Base-by-base conservation (phyloP, 2,329 filamentous ascomycete species). In the Lecanosticta acicola region DNA sequence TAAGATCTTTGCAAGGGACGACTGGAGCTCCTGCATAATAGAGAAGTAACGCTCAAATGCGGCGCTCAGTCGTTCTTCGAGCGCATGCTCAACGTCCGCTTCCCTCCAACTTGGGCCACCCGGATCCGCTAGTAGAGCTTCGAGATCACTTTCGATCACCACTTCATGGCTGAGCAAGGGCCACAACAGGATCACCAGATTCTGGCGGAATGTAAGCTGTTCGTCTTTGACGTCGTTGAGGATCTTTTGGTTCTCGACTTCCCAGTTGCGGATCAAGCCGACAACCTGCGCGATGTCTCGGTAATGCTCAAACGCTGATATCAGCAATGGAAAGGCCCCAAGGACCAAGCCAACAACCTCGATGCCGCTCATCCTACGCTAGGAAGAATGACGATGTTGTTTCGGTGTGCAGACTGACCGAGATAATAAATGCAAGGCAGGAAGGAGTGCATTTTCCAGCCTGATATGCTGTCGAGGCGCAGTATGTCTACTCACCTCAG, bases 171-270 rank as follows among this genome's bases (percentile, higher is more conserved):
- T 10, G 4, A 41, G 19, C 14, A 48, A 19, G 2, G 46, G 46
- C 24, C 9, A 7, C 7, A 51, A 29, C 3, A 51, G 43, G 11
- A 29, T 35, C 13, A 39, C 29, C 11, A 50, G 7, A 16, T 32
- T 33, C 11, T 39, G 29, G 2, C 29, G 24, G 14, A 43, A 50
- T 9, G 26, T 10, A n/a, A 48, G 17, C 13, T 50, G 17, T 19
- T 50, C 48, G 20, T 48, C 45, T 41, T 48, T 48, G 24, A 50
- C 32, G n/a, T 50, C 45, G 35, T 48, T 47, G 35, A 34, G 39
- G n/a, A 19, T n/a, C 32, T 44, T 45, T 1, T 21, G 26, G 14
- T 24, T 21, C 24, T 50, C 45, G n/a, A n/a, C 19, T 16, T 48
- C 46, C 40, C 43, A 48, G 17, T 45, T 33, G 8, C 14, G 16